These are phyloP conservation scores for Rossbeevera mucosa DNA, from an alignment of 768 basidiomycete species.

Conservation along the genomic window DNA sequence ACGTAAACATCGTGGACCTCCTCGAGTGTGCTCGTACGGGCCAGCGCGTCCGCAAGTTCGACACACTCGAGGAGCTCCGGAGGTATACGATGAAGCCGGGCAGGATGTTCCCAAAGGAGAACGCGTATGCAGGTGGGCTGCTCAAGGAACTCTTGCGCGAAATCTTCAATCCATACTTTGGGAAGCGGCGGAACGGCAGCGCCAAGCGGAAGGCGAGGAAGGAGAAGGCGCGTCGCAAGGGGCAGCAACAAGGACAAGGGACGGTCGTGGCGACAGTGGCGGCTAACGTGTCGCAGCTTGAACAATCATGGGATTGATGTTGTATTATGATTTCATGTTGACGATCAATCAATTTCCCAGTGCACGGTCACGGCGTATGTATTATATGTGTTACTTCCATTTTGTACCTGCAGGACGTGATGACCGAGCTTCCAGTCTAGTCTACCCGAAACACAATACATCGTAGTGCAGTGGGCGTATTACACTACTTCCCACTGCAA, in stretches of 20 bases:
- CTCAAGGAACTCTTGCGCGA: conserved; percentile 30
- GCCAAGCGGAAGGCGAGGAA: conserved; percentile 13
- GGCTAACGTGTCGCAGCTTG: background rate
- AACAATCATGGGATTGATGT: background rate
- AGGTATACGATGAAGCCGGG: conserved; percentile 18
- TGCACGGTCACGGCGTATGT: background rate
- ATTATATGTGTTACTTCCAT: background rate
- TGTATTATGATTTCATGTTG: background rate
- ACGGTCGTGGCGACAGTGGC: background rate
- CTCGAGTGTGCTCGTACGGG: conserved; percentile 17
- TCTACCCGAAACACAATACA: background rate
- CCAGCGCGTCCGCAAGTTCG: conserved; percentile 20
- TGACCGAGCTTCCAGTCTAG: background rate
- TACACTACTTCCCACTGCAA: background rate
- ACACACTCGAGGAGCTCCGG: conserved; percentile 21
- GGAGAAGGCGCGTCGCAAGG: background rate
- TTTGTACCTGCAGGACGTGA: background rate
- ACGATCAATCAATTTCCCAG: background rate
- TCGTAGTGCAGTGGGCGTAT: background rate
- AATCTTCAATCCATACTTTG: conserved; percentile 15
- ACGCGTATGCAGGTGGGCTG: conserved; percentile 28
- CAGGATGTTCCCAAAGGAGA: conserved; percentile 28
- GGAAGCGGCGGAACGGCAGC: conserved; percentile 18
- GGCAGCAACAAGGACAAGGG: background rate
- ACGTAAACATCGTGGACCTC: conserved; percentile 36